Evolutionary conservation across 257 asterid genomes (phyloP).

Genomic region (Cinchona pubescens): DNA sequence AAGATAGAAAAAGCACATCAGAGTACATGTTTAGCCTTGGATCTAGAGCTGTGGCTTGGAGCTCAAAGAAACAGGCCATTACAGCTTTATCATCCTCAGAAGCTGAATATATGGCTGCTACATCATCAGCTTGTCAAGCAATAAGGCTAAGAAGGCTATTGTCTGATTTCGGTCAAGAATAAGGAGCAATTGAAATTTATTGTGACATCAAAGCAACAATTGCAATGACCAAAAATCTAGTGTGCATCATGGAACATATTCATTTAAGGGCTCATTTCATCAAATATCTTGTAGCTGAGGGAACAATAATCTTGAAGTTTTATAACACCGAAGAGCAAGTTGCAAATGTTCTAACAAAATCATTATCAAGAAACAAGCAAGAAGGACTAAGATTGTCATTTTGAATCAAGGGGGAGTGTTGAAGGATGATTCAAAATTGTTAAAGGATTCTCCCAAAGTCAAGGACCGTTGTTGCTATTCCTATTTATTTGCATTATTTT

Average conservation of each 20-base stretch:
- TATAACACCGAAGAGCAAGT: background rate
- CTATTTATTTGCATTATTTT: too few relatives aligned
- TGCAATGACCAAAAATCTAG: slow-evolving; percentile 8
- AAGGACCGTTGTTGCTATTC: background rate
- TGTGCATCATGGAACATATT: background rate
- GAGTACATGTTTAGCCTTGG: background rate
- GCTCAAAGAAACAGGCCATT: background rate
- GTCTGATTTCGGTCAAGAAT: background rate
- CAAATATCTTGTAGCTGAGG: background rate
- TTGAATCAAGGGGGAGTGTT: too few relatives aligned
- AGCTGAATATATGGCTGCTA: background rate
- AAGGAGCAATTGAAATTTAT: background rate
- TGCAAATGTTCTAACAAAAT: too few relatives aligned
- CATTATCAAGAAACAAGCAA: too few relatives aligned
- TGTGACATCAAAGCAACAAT: slow-evolving; percentile 5
- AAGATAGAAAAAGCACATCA: background rate
- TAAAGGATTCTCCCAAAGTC: too few relatives aligned
- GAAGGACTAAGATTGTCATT: background rate
- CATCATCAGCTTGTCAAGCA: background rate
- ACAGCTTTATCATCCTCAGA: background rate
- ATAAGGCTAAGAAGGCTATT: background rate
- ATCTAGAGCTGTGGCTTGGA: background rate
- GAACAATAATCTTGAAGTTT: background rate
- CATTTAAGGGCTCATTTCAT: slow-evolving; percentile 1
- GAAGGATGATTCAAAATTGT: too few relatives aligned